These are phyloP conservation scores for Hemileccinum impolitum DNA, from an alignment of 768 basidiomycete genomes.

Conservation along the genomic window DNA sequence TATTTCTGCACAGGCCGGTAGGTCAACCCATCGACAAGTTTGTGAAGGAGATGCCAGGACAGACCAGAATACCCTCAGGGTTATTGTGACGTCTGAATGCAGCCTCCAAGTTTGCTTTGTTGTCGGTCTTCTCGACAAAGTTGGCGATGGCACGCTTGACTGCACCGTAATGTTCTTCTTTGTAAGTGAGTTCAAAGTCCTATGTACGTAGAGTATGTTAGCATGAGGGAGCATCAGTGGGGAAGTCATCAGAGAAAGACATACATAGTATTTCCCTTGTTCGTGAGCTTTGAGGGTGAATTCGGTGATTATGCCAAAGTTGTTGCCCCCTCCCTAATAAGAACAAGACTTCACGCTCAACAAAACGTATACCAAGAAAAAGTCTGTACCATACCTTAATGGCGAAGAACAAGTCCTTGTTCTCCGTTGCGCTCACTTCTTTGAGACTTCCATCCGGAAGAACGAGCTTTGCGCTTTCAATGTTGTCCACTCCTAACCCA, in stretches of 20 bases:
- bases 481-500: constrained; percentile 34
- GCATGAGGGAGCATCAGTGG: background rate
- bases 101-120: constrained; percentile 10
- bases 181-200: constrained; percentile 5
- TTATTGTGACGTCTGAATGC: constrained; percentile 4
- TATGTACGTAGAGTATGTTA: background rate
- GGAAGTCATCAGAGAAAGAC: background rate
- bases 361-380: background rate
- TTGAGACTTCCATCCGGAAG: constrained; percentile 24
- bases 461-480: constrained; percentile 27
- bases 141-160: constrained; percentile 5
- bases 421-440: constrained; percentile 1
- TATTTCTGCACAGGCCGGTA: background rate
- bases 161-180: background rate
- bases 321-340: constrained; percentile 22
- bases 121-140: constrained; percentile 2
- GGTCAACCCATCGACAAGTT: background rate
- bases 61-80: constrained; percentile 1
- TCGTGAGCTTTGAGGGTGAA: constrained; percentile 20
- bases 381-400: constrained; percentile 3
- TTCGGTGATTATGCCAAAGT: constrained; percentile 29
- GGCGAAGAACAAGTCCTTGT: constrained; percentile 4
- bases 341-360: background rate
- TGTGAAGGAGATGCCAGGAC: background rate
- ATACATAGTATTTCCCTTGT: constrained; percentile 13